These are phyloP conservation scores for Claviceps sp. DNA, from an alignment of 2,329 filamentous ascomycete genomes.

Conservation along the genomic window DNA sequence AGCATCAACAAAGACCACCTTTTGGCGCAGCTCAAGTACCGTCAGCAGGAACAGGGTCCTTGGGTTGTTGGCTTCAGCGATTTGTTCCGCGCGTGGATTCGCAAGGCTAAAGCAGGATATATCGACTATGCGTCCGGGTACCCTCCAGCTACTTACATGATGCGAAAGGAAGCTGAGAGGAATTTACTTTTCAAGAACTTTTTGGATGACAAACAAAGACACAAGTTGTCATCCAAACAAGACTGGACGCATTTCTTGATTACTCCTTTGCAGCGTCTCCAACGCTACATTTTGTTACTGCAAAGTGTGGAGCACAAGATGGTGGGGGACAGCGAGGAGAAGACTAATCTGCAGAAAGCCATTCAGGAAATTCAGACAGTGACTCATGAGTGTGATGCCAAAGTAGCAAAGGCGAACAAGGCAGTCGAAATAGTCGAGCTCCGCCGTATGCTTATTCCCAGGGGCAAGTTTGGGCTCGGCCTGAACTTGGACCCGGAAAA, in stretches of 20 bases:
- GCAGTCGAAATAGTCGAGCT: constrained; percentile 83
- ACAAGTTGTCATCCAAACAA: constrained; percentile 69
- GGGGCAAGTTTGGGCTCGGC: constrained; percentile 78
- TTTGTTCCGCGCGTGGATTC: constrained; percentile 95
- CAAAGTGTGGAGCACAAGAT: constrained; percentile 76
- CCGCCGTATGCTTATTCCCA: constrained; percentile 66
- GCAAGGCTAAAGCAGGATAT: constrained; percentile 80
- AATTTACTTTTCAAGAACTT: constrained; percentile 83
- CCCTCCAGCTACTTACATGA: constrained; percentile 67
- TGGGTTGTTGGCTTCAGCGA: constrained; percentile 93
- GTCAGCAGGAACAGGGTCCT: constrained; percentile 91
- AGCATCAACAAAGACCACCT: constrained; percentile 88
- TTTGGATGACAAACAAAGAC: constrained; percentile 62
- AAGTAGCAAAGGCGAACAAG: constrained; percentile 83
- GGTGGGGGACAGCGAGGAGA: constrained; percentile 75
- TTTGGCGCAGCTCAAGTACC: constrained; percentile 86
- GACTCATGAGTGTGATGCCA: constrained; percentile 78
- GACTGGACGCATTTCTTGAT: constrained; percentile 95
- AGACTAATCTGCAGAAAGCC: constrained; percentile 66
- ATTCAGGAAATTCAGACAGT: constrained; percentile 87
- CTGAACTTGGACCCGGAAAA: constrained; percentile 62
- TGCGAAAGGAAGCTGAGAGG: constrained; percentile 70
- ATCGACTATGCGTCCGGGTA: constrained; percentile 85
- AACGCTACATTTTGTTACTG: constrained; percentile 77
- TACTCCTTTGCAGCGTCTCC: constrained; percentile 79